Conservation (phyloP, 176 grass and related monocot genomes). For the Aegilops tauschii region DNA sequence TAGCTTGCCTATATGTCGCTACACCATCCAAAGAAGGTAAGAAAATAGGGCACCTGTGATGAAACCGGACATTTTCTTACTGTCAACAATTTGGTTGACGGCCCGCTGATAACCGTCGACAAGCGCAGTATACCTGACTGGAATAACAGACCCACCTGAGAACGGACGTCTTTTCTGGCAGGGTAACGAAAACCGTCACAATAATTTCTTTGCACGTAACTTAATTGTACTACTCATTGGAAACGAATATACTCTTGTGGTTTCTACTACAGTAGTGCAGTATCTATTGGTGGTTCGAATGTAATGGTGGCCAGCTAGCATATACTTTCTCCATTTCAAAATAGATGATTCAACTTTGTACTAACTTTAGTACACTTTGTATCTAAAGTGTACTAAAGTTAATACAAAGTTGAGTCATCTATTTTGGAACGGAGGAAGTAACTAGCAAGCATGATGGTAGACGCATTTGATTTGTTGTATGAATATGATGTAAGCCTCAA, state of each 20-base stretch:
- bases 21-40: background rate
- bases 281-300: background rate
- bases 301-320: background rate
- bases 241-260: too few relatives aligned
- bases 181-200: too few relatives aligned
- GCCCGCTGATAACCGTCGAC: background rate
- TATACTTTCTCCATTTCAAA: too few relatives aligned
- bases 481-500: background rate
- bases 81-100: background rate
- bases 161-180: too few relatives aligned
- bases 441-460: background rate
- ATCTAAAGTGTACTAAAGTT: too few relatives aligned
- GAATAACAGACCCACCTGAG: background rate
- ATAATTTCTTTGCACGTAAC: too few relatives aligned
- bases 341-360: too few relatives aligned
- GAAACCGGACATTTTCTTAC: background rate
- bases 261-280: too few relatives aligned
- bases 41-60: background rate
- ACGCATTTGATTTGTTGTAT: background rate
- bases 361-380: too few relatives aligned
- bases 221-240: too few relatives aligned
- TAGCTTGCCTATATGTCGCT: background rate
- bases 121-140: background rate
- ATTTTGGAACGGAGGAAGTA: too few relatives aligned
- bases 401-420: too few relatives aligned